Conservation (phyloP, 2,329 filamentous ascomycete species). For the Fusarium denticulatum region DNA sequence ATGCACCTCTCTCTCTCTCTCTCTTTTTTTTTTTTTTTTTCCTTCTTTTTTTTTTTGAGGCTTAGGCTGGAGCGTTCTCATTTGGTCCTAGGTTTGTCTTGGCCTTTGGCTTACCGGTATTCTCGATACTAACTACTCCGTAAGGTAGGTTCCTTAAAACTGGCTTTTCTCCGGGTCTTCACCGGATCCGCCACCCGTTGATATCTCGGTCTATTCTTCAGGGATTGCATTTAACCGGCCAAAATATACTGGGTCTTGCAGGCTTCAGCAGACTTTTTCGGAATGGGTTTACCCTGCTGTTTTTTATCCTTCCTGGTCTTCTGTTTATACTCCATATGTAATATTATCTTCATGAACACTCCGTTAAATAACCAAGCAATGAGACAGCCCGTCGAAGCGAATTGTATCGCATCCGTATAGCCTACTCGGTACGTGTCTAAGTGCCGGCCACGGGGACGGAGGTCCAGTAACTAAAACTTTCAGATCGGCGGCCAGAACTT, state of each 20-base stretch:
- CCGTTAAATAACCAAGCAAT: constrained; percentile 14
- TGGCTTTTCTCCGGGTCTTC: constrained; percentile 29
- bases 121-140: neutral
- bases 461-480: neutral
- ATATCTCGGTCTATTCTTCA: constrained; percentile 40
- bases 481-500: neutral
- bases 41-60: constrained; percentile 4
- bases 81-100: constrained; percentile 6
- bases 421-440: neutral
- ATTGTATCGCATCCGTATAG: constrained; percentile 2
- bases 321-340: neutral
- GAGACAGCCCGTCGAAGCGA: neutral
- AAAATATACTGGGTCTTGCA: constrained; percentile 25
- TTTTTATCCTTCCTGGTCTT: neutral
- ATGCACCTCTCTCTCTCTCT: neutral
- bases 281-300: neutral
- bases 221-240: constrained; percentile 39
- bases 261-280: constrained; percentile 24
- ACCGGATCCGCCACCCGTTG: constrained; percentile 39
- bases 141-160: neutral
- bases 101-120: constrained; percentile 13
- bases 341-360: neutral
- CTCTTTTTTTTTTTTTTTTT: neutral
- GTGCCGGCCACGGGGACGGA: constrained; percentile 7
- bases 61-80: constrained; percentile 35